Evolutionary conservation across 2,329 filamentous ascomycete species (phyloP).

Genomic region (Cytospora paraplurivora): DNA sequence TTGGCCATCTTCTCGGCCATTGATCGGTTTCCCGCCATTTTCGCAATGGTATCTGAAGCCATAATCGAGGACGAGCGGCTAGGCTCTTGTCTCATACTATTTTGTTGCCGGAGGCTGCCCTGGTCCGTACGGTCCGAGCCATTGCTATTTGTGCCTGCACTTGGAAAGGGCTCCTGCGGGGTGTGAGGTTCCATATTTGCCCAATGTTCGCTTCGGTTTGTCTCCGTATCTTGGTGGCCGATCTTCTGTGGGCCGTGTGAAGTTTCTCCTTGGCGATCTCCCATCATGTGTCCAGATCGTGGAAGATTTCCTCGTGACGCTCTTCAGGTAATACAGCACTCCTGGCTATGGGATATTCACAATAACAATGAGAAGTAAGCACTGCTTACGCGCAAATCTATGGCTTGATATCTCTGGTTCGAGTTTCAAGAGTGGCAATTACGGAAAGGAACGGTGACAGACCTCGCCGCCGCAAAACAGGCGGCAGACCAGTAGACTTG

Average conservation of each 20-base stretch:
- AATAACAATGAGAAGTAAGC: neutral
- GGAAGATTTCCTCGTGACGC: neutral
- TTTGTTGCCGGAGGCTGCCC: neutral
- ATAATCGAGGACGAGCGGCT: conserved; percentile 9
- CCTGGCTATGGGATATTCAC: neutral
- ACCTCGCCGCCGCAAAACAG: neutral
- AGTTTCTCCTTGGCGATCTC: neutral
- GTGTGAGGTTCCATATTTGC: neutral
- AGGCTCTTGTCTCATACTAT: neutral
- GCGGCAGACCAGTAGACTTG: neutral
- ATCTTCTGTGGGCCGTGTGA: neutral
- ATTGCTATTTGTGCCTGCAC: neutral
- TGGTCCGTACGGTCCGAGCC: neutral
- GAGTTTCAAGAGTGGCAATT: neutral
- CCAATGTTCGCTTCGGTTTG: neutral
- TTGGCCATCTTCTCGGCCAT: conserved; percentile 13
- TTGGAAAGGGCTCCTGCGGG: neutral
- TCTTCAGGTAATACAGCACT: neutral
- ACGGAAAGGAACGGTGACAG: neutral
- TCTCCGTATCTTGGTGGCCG: neutral
- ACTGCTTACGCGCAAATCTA: neutral
- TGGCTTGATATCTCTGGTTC: neutral
- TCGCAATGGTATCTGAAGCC: conserved; percentile 11
- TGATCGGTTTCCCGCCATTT: conserved; percentile 17
- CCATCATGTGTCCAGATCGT: neutral